Base-by-base conservation (phyloP, 352 stramenopile genomes). In the Thraustochytrium sp. region DNA sequence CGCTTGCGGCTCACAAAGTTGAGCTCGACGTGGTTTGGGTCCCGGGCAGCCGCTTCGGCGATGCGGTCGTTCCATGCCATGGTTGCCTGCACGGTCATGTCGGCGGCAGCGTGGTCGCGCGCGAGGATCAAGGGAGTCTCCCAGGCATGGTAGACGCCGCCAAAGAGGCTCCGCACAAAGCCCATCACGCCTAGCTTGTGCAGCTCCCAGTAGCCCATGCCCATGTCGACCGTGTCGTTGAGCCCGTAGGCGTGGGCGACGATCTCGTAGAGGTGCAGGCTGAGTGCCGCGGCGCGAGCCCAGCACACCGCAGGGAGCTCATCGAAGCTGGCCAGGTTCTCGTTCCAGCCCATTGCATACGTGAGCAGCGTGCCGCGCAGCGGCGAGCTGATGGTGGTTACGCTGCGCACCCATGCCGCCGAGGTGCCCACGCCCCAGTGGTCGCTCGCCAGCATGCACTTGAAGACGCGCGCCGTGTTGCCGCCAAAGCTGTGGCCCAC, bases 401-500 rank as follows among this genome's bases (percentile, higher is more conserved):
- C 63, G 61, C 75, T 84, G 21, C 61, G 55, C 13, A 84, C 49
- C 75, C 75, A 84, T 23, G 44, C 11, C 1, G 34, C 49, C 16
- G 40, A 80, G 34, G 75, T 84, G 13, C 75, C 56, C 16, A 56
- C 49, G 40, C 61, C 61, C n/a, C 29, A 84, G 61, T 62, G 84
- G 59, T 84, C 75, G 9, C 36, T 84, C 23, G 75, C 40, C 18
- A 84, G 18, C 2, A 84, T 26, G 2, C 84, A 84, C 3, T 46
- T 40, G 31, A 84, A 56, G 40, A 36, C 55, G 18, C 85, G 63
- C 2, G 72, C 63, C 21, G 85, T 88, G 34, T 87, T 77, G 21
- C 84, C 85, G 2, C 85, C 85, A 76, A 86, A 88, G 74, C 61
- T 85, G 82, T 88, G 85, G 49, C 85, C 85, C 42, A 87, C 68